Percentiles rank a stretch among this genome's conserved stretches.
phyloP scores from a whole-genome alignment of 805 yeast species.

The Tetrapisispora namnaoensis region DNA sequence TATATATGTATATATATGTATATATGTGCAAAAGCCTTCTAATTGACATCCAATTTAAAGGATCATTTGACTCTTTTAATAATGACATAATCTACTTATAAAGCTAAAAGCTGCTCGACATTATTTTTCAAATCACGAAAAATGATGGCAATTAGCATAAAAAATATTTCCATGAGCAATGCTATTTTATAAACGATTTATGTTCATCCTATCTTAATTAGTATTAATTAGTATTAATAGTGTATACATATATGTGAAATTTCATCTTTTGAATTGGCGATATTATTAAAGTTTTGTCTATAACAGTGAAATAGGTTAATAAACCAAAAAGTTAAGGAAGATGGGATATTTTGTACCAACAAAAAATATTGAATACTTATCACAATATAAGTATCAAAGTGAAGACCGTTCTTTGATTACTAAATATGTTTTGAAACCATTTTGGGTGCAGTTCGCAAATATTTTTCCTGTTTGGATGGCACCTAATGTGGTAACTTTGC shows the following conservation, averaged over 20 bases:
- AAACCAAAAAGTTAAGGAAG: background rate
- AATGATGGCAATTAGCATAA: background rate
- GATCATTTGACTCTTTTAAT: background rate
- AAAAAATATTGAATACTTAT: conserved; percentile 40
- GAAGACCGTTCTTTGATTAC: conserved; percentile 79
- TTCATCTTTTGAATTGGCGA: background rate
- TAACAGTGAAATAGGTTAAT: too few relatives aligned
- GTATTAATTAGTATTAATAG: too few relatives aligned
- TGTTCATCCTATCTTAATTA: too few relatives aligned
- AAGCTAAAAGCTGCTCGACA: too few relatives aligned
- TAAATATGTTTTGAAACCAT: conserved; percentile 67
- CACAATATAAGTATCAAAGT: conserved; percentile 53
- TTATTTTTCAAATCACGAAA: background rate
- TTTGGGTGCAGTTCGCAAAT: conserved; percentile 65
- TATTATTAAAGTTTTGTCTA: too few relatives aligned
- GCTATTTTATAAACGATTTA: too few relatives aligned
- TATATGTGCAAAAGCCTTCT: too few relatives aligned
- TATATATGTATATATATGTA: too few relatives aligned
- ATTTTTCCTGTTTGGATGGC: conserved; percentile 84
- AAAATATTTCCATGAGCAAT: background rate
- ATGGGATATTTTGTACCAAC: conserved; percentile 66
- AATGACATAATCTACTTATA: too few relatives aligned
- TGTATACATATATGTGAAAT: too few relatives aligned
- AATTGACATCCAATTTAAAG: background rate
- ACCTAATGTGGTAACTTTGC: conserved; percentile 80